Percentiles rank a stretch among this genome's conserved stretches.
phyloP scores from a whole-genome alignment of 2,329 filamentous ascomycete genomes.

The Thelonectria blattea region DNA sequence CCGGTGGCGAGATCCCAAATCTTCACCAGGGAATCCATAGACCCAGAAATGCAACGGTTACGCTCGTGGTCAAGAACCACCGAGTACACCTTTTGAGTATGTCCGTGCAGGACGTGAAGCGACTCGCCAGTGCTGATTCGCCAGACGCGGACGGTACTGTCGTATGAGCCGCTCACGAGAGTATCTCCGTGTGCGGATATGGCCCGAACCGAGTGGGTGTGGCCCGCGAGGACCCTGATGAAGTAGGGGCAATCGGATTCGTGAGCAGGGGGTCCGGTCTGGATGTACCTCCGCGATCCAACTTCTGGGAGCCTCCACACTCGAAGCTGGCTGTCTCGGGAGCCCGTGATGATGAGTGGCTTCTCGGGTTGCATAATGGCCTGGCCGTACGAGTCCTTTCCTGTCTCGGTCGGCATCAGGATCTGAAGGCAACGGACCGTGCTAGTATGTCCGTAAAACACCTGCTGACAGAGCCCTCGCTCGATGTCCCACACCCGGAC shows the following conservation, averaged over 20 bases:
- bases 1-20: slow-evolving; percentile 95
- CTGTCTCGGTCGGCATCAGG: slow-evolving; percentile 82
- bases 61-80: slow-evolving; percentile 92
- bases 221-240: slow-evolving; percentile 82
- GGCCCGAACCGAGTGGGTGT: slow-evolving; percentile 91
- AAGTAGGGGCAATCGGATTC: slow-evolving; percentile 92
- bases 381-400: slow-evolving; percentile 72
- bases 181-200: slow-evolving; percentile 96
- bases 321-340: slow-evolving; percentile 88
- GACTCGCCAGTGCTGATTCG: slow-evolving; percentile 94
- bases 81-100: slow-evolving; percentile 94
- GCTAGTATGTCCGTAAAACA: slow-evolving; percentile 97
- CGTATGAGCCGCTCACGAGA: slow-evolving; percentile 96
- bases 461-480: slow-evolving; percentile 87
- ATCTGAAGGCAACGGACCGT: slow-evolving; percentile 97
- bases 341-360: slow-evolving; percentile 96
- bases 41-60: slow-evolving; percentile 95
- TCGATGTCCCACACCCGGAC: slow-evolving; percentile 99
- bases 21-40: slow-evolving; percentile 98
- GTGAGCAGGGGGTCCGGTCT: slow-evolving; percentile 75
- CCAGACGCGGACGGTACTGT: slow-evolving; percentile 95
- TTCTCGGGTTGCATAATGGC: slow-evolving; percentile 90
- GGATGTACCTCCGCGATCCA: slow-evolving; percentile 77
- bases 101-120: slow-evolving; percentile 82
- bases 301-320: slow-evolving; percentile 93